A percentile compares a stretch with the other conserved stretches of the same genome.
phyloP scores from a whole-genome alignment of 2,329 filamentous ascomycete genomes.

The Fusarium kyushuense region DNA sequence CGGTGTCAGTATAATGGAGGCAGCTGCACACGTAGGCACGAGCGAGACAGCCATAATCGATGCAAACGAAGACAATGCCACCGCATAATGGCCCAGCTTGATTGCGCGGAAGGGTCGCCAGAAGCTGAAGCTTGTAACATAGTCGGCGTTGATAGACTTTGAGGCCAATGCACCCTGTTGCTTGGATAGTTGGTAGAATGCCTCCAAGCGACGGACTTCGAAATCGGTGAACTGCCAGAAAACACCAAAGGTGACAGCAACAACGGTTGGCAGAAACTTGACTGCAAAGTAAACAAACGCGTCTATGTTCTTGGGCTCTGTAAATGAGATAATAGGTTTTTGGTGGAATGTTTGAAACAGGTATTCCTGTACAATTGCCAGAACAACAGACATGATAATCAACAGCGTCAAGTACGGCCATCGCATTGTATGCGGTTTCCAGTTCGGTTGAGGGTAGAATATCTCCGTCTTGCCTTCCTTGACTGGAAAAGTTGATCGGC shows the following conservation, averaged over 20 bases:
- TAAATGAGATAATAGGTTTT: constrained; percentile 63
- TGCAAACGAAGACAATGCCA: constrained; percentile 73
- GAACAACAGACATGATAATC: constrained; percentile 64
- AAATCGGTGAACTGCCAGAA: constrained; percentile 75
- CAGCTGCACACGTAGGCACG: constrained; percentile 76
- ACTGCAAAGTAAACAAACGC: constrained; percentile 68
- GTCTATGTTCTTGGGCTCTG: constrained; percentile 62
- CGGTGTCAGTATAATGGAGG: constrained; percentile 69
- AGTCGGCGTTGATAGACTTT: constrained; percentile 79
- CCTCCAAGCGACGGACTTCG: constrained; percentile 74
- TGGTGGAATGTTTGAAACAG: constrained; percentile 64
- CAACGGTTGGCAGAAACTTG: constrained; percentile 72
- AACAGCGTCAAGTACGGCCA: constrained; percentile 69
- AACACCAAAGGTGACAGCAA: constrained; percentile 72
- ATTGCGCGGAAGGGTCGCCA: constrained; percentile 73
- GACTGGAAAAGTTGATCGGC: constrained; percentile 55
- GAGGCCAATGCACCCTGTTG: constrained; percentile 70
- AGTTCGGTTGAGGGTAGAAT: constrained; percentile 73
- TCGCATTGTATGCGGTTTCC: constrained; percentile 75
- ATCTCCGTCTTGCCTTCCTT: constrained; percentile 58
- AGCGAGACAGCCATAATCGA: constrained; percentile 75
- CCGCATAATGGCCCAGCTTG: constrained; percentile 73
- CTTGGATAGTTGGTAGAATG: constrained; percentile 74
- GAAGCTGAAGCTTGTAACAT: constrained; percentile 76
- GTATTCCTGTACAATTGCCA: constrained; percentile 67